Evolutionary conservation across 2,329 filamentous ascomycete species (phyloP).

Genomic region (Colletotrichum ledebouriae): DNA sequence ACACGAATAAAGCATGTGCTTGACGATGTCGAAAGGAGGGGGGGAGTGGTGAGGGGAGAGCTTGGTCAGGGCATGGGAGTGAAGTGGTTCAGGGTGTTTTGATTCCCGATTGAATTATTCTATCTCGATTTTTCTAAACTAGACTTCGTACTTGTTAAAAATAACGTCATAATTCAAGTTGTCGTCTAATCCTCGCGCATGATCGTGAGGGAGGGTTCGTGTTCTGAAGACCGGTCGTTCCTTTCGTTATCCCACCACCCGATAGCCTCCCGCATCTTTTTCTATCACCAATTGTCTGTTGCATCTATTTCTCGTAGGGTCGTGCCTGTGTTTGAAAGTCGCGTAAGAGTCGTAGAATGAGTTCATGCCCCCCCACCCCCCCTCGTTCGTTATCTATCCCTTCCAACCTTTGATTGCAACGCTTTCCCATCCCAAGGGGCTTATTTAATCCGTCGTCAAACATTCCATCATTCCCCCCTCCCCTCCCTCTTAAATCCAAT

Average conservation of each 20-base stretch:
- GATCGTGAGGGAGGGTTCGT: background rate
- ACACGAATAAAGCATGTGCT: no score
- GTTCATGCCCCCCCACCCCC: background rate
- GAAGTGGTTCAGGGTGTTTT: no score
- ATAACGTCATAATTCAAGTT: no score
- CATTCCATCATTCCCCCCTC: background rate
- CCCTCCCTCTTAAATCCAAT: no score
- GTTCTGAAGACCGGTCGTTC: conserved; percentile 1
- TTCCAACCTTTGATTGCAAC: background rate
- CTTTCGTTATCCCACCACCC: background rate
- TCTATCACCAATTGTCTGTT: background rate
- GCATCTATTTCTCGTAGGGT: background rate
- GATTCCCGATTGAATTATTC: no score
- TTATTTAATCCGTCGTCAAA: background rate
- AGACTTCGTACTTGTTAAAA: no score
- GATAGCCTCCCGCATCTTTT: background rate
- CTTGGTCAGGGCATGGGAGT: no score
- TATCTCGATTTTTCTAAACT: background rate
- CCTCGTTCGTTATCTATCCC: background rate
- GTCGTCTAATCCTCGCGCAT: conserved; percentile 10
- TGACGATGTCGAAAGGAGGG: no score
- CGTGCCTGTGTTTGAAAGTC: background rate
- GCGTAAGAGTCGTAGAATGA: conserved; percentile 12
- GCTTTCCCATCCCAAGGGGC: background rate
- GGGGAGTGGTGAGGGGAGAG: no score